A percentile compares a stretch with the other conserved stretches of the same genome.
Evolutionary conservation across 140 eudicot species (phyloP).

Genomic region (Bidens hawaiensis): DNA sequence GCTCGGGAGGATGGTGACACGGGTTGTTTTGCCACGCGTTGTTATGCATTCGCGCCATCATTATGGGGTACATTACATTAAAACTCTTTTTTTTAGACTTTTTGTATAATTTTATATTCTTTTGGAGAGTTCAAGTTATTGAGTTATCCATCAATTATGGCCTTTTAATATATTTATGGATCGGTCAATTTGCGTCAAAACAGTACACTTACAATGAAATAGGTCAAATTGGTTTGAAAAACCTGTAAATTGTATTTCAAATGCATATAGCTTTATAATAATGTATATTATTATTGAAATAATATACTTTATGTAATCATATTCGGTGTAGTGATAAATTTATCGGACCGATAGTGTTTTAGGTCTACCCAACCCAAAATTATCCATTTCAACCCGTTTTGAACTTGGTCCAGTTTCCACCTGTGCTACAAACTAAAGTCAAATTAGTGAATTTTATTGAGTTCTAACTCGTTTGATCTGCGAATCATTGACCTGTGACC

Average conservation of each 20-base stretch:
- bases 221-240: background rate
- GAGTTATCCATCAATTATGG: background rate
- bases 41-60: constrained; percentile 93
- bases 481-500: background rate
- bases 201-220: background rate
- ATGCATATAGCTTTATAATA: background rate
- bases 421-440: background rate
- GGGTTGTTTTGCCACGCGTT: constrained; percentile 94
- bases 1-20: constrained; percentile 80
- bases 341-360: background rate
- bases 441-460: background rate
- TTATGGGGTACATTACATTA: constrained; percentile 59
- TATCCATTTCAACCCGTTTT: background rate
- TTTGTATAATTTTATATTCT: background rate
- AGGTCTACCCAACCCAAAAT: background rate
- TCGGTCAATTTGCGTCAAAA: background rate
- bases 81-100: background rate
- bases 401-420: background rate
- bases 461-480: background rate
- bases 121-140: too few relatives aligned
- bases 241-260: background rate
- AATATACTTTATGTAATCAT: too few relatives aligned
- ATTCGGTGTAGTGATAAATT: background rate
- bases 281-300: background rate
- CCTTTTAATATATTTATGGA: background rate